Conservation (phyloP, 2,329 filamentous ascomycete species). For the Akanthomyces lecanii region DNA sequence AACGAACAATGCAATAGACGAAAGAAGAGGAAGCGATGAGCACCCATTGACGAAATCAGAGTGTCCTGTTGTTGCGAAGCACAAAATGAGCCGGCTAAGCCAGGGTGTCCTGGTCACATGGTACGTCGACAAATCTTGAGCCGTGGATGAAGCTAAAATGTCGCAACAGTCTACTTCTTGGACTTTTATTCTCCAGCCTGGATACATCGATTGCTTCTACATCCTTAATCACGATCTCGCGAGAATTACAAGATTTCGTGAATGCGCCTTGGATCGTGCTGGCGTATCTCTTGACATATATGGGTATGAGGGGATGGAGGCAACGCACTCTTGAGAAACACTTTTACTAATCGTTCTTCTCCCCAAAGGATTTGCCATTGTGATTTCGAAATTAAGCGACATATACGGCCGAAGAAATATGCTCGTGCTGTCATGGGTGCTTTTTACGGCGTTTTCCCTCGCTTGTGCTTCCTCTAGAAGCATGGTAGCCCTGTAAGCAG, state of each 20-base stretch:
- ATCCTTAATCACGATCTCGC: constrained; percentile 52
- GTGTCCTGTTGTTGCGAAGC: not conserved
- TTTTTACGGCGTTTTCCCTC: constrained; percentile 53
- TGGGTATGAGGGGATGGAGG: constrained; percentile 36
- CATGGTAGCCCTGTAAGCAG: constrained; percentile 48
- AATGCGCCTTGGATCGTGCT: constrained; percentile 53
- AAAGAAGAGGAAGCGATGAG: constrained; percentile 1
- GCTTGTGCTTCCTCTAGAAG: constrained; percentile 47
- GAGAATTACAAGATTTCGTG: constrained; percentile 47
- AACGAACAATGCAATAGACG: not conserved
- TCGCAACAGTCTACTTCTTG: constrained; percentile 41
- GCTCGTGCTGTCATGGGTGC: constrained; percentile 46
- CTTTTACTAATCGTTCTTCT: not conserved
- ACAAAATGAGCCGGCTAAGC: not conserved
- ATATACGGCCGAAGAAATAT: constrained; percentile 53
- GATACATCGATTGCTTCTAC: constrained; percentile 57
- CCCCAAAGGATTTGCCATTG: constrained; percentile 48
- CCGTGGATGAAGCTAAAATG: constrained; percentile 20
- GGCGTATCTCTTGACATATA: constrained; percentile 53
- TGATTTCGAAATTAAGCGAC: constrained; percentile 56
- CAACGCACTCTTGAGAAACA: not conserved
- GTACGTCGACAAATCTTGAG: constrained; percentile 14
- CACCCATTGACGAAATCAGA: not conserved
- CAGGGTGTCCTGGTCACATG: constrained; percentile 19
- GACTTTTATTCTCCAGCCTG: constrained; percentile 53